These are phyloP conservation scores for Candida piceae DNA, from an alignment of 805 yeast genomes.

Conservation along the genomic window DNA sequence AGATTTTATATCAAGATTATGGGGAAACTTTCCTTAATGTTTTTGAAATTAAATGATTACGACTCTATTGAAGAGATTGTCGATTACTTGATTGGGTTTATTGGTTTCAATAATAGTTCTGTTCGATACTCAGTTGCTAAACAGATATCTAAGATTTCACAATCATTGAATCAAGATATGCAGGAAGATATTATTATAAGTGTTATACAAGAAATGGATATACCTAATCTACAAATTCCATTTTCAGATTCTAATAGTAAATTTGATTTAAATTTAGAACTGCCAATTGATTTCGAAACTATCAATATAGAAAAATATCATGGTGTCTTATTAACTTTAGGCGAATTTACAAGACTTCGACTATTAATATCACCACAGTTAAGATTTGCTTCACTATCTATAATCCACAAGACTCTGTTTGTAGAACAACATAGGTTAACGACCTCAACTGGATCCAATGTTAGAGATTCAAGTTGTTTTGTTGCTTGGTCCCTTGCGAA, in stretches of 20 bases:
- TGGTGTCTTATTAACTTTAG: constrained; percentile 53
- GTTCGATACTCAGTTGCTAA: constrained; percentile 66
- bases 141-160: constrained; percentile 48
- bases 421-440: constrained; percentile 54
- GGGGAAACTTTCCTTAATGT: constrained; percentile 35
- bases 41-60: constrained; percentile 25
- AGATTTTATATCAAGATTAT: constrained; percentile 28
- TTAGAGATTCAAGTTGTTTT: constrained; percentile 83
- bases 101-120: constrained; percentile 46
- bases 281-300: constrained; percentile 25
- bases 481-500: constrained; percentile 74
- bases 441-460: constrained; percentile 54
- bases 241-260: no score
- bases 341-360: constrained; percentile 35
- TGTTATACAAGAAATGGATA: constrained; percentile 31
- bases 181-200: constrained; percentile 35
- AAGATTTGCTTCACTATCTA: constrained; percentile 27
- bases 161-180: constrained; percentile 30
- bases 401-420: constrained; percentile 44
- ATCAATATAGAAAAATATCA: constrained; percentile 45
- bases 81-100: constrained; percentile 38
- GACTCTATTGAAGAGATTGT: constrained; percentile 44
- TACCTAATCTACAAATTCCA: constrained; percentile 9
- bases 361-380: constrained; percentile 13
- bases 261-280: background rate